phyloP scores from a whole-genome alignment of 2,329 filamentous ascomycete species.

The Cryphonectria carpinicola region DNA sequence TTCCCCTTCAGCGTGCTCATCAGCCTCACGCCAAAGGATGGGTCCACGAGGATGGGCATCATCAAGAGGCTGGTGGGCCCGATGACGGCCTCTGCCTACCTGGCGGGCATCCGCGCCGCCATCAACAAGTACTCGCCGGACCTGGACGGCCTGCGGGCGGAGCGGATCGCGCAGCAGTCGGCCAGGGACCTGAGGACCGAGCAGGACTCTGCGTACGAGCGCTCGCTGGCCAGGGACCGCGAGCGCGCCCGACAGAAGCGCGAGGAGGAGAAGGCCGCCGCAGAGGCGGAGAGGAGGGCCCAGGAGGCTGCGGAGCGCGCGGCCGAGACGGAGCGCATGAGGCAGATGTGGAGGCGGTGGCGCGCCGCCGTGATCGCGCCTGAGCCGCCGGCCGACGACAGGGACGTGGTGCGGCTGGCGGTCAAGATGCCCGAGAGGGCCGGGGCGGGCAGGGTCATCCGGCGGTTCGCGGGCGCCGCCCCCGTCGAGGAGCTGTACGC shows the following conservation, averaged over 20 bases:
- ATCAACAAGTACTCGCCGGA: conserved; percentile 78
- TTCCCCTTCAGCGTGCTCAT: conserved; percentile 89
- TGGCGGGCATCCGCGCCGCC: conserved; percentile 73
- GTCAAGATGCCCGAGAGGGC: conserved; percentile 63
- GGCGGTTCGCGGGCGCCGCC: conserved; percentile 72
- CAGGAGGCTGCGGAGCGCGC: conserved; percentile 66
- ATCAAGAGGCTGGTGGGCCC: conserved; percentile 78
- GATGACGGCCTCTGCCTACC: conserved; percentile 69
- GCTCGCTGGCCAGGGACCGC: conserved; percentile 83
- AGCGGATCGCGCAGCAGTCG: conserved; percentile 78
- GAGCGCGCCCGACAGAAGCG: conserved; percentile 77
- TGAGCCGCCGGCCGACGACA: conserved; percentile 67
- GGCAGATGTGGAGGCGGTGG: conserved; percentile 79
- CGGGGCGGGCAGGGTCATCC: conserved; percentile 74
- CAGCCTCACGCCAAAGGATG: conserved; percentile 83
- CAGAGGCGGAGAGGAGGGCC: conserved; percentile 66
- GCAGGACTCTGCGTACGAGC: conserved; percentile 92
- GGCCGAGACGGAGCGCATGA: conserved; percentile 47
- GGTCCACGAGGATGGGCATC: conserved; percentile 87
- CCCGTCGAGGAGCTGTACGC: conserved; percentile 89
- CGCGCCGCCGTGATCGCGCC: conserved; percentile 67
- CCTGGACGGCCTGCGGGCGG: conserved; percentile 73
- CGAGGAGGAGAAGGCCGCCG: conserved; percentile 74
- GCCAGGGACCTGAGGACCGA: conserved; percentile 81
- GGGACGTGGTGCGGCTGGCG: conserved; percentile 73